phyloP scores from a whole-genome alignment of 192 early-diverging fungal species.

The Backusella parvicylindrica region DNA sequence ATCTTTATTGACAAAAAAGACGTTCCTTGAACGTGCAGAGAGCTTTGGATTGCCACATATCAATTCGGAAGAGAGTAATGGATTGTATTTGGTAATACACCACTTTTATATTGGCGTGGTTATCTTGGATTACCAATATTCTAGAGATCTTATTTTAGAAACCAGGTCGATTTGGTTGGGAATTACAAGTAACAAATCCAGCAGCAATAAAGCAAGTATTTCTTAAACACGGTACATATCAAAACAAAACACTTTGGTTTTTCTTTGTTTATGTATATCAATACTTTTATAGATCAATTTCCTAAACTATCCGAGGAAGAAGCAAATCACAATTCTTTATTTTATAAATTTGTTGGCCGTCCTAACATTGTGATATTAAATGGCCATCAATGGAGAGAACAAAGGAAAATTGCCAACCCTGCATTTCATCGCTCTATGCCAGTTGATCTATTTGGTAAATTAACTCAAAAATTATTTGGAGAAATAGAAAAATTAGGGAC shows the following conservation, averaged over 20 bases:
- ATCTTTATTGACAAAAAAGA: not conserved
- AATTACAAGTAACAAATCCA: not conserved
- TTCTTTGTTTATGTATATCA: too few relatives aligned
- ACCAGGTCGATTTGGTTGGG: not conserved
- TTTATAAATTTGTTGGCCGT: not conserved
- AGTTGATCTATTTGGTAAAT: slow-evolving; percentile 1
- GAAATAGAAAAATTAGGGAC: not conserved
- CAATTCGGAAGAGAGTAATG: not conserved
- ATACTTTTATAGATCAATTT: too few relatives aligned
- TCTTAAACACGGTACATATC: not conserved
- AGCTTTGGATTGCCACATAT: not conserved
- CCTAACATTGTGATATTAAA: not conserved
- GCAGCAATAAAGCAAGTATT: not conserved
- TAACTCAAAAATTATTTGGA: not conserved
- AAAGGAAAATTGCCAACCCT: slow-evolving; percentile 19
- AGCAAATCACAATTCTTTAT: not conserved
- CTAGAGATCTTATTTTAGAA: not conserved
- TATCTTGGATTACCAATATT: not conserved
- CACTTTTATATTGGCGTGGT: too few relatives aligned
- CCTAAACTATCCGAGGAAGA: not conserved
- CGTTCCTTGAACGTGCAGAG: not conserved
- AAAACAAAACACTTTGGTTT: too few relatives aligned
- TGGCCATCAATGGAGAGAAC: slow-evolving; percentile 9
- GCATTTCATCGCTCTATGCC: slow-evolving; percentile 18
- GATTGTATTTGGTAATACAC: not conserved